Conservation (phyloP, 352 stramenopile species). For the Sclerospora graminicola region DNA sequence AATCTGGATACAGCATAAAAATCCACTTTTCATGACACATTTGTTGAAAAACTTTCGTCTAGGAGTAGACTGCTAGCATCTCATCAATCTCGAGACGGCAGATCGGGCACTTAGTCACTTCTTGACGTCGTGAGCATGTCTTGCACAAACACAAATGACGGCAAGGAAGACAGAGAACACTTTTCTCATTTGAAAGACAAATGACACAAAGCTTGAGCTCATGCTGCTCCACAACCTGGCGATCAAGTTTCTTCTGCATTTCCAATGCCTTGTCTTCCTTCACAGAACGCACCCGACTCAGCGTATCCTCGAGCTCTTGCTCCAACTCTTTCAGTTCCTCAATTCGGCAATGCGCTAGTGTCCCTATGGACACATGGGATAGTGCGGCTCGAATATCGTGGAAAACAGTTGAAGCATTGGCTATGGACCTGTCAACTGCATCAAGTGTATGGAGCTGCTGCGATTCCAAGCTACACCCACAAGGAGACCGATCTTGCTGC, state of each 20-base stretch:
- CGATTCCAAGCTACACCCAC: background rate
- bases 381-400: slow-evolving; percentile 22
- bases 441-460: slow-evolving; percentile 2
- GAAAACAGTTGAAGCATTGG: slow-evolving; percentile 7
- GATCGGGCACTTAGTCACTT: slow-evolving; percentile 76
- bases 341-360: slow-evolving; percentile 22
- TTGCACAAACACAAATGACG: slow-evolving; percentile 77
- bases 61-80: slow-evolving; percentile 78
- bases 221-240: slow-evolving; percentile 65
- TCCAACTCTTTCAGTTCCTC: slow-evolving; percentile 69
- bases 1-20: too few species aligned
- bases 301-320: slow-evolving; percentile 47
- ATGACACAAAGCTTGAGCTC: slow-evolving; percentile 84
- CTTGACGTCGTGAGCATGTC: slow-evolving; percentile 50
- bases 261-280: slow-evolving; percentile 72
- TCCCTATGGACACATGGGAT: slow-evolving; percentile 11
- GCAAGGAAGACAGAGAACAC: slow-evolving; percentile 72
- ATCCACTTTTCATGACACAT: too few species aligned
- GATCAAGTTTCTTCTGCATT: slow-evolving; percentile 64
- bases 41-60: slow-evolving; percentile 15
- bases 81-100: slow-evolving; percentile 76
- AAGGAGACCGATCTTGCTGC: slow-evolving; percentile 16
- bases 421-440: background rate
- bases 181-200: slow-evolving; percentile 74
- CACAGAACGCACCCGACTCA: slow-evolving; percentile 37